Conservation (phyloP, 1,284 basidiomycete species). For the Tilletiopsis washingtonensis region DNA sequence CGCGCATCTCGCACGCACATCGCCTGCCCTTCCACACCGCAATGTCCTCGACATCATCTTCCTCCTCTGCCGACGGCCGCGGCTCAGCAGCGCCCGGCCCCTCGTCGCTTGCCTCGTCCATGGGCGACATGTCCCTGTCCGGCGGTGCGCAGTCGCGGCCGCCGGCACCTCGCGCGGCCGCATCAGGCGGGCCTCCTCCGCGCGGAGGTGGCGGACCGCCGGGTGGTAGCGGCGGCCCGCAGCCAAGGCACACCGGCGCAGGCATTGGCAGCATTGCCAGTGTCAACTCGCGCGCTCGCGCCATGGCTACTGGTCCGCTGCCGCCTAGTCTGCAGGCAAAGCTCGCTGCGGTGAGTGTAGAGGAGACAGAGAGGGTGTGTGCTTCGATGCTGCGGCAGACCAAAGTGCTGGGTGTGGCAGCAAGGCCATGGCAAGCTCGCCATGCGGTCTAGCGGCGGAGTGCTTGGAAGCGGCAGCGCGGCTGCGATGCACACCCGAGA, state of each 20-base stretch:
- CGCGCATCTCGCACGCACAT: too few species aligned
- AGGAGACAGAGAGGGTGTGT: neutral
- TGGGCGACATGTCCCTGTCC: too few species aligned
- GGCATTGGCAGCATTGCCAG: neutral
- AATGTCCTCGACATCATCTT: too few species aligned
- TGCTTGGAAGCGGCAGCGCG: too few species aligned
- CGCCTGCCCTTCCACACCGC: too few species aligned
- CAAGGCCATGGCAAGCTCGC: neutral
- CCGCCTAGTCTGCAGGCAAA: constrained; percentile 85
- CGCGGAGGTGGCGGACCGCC: neutral
- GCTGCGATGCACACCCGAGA: too few species aligned
- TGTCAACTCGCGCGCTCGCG: constrained; percentile 24
- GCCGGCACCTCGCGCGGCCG: too few species aligned
- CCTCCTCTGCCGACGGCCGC: too few species aligned
- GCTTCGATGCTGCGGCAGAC: constrained; percentile 21
- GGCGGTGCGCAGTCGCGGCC: too few species aligned
- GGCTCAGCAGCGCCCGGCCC: too few species aligned
- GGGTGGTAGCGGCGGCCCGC: constrained; percentile 3
- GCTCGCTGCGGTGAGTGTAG: constrained; percentile 68
- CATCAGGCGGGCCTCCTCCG: constrained; percentile 1
- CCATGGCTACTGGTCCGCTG: constrained; percentile 34
- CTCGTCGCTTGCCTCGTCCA: too few species aligned
- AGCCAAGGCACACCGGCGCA: neutral
- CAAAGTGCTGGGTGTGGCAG: constrained; percentile 12
- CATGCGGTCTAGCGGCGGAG: neutral